These are phyloP conservation scores for Betula pendula DNA, from an alignment of 306 rosid genomes.

Conservation along the genomic window DNA sequence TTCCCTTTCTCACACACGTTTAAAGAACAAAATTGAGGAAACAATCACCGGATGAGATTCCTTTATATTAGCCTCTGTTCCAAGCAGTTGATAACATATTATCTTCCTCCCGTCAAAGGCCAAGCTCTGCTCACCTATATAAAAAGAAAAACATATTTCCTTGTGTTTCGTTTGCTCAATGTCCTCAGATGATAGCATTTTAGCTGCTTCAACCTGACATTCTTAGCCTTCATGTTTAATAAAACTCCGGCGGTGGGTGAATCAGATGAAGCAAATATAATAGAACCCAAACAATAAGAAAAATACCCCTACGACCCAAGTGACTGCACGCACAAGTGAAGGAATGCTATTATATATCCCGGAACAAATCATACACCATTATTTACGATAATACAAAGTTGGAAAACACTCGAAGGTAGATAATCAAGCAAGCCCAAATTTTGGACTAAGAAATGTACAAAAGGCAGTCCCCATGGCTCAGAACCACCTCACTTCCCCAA, in stretches of 20 bases:
- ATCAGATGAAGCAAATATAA: neutral
- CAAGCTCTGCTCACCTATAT: no score
- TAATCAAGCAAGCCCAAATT: constrained; percentile 67
- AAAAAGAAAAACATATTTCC: neutral
- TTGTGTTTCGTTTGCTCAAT: neutral
- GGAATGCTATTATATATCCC: constrained; percentile 49
- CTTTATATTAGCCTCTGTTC: neutral
- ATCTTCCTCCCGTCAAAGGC: neutral
- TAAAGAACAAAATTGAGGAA: neutral
- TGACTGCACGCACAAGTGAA: constrained; percentile 24
- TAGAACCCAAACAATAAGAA: constrained; percentile 11
- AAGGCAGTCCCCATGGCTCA: constrained; percentile 47
- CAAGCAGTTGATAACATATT: neutral
- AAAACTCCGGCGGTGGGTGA: neutral
- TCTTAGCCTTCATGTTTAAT: neutral
- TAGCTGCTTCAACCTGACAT: neutral
- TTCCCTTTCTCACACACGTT: neutral
- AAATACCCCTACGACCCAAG: constrained; percentile 8
- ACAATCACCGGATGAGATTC: neutral
- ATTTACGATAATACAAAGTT: constrained; percentile 73
- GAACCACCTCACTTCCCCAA: constrained; percentile 43
- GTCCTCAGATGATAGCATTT: neutral
- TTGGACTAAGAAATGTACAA: constrained; percentile 72
- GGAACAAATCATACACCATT: constrained; percentile 81
- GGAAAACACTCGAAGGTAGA: constrained; percentile 54